Percentiles rank a stretch among this genome's conserved stretches.
Conservation (phyloP, 1,284 basidiomycete species). For the Uromyces viciae-fabae region DNA sequence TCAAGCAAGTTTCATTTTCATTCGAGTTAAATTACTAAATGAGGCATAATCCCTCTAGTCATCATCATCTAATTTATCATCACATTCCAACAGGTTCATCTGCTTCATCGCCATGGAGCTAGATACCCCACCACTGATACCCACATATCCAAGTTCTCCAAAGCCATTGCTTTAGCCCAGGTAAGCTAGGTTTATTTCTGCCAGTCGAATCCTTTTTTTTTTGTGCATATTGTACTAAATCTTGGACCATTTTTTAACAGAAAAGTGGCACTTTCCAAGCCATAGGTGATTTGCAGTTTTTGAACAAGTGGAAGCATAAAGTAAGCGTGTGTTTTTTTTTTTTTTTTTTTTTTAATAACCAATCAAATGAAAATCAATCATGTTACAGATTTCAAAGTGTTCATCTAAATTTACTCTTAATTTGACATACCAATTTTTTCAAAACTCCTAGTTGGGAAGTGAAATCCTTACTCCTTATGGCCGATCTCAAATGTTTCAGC, state of each 20-base stretch:
- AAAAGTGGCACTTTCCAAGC: conserved; percentile 7
- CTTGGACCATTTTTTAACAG: not conserved
- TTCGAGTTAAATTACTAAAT: not conserved
- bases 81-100: conserved; percentile 11
- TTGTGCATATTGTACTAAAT: not conserved
- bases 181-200: too few species aligned
- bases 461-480: conserved; percentile 60
- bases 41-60: not conserved
- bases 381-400: not conserved
- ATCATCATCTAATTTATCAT: not conserved
- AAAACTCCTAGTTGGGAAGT: conserved; percentile 53
- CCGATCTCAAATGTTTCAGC: conserved; percentile 55
- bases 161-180: conserved; percentile 14
- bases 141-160: not conserved
- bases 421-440: not conserved
- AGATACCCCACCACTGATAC: conserved; percentile 29
- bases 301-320: conserved; percentile 32
- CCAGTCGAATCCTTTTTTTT: not conserved
- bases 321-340: conserved; percentile 1
- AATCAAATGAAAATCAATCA: too few species aligned
- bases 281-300: conserved; percentile 4
- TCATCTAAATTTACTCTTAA: not conserved
- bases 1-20: conserved; percentile 15
- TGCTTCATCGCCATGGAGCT: conserved; percentile 39
- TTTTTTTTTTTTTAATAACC: not conserved